Conservation (phyloP, 805 yeast genomes). For the Komagataella phaffii region DNA sequence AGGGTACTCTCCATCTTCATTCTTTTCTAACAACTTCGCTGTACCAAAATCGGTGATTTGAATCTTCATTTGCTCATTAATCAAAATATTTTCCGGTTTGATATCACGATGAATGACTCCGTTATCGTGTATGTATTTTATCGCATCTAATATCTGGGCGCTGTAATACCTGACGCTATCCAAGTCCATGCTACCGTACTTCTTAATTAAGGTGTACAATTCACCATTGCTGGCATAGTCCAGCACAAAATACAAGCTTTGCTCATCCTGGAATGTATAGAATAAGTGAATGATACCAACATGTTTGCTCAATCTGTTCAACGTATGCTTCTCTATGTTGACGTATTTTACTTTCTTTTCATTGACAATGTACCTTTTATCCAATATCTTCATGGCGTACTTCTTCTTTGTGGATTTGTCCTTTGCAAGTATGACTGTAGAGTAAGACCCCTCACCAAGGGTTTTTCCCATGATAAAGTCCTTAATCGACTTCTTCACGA, state of each 20-base stretch:
- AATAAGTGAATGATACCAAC: conserved; percentile 55
- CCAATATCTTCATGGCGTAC: conserved; percentile 68
- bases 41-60: conserved; percentile 81
- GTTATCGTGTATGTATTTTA: conserved; percentile 55
- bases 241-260: conserved; percentile 57
- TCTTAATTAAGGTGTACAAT: conserved; percentile 50
- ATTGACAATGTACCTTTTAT: conserved; percentile 63
- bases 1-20: conserved; percentile 42
- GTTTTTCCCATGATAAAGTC: conserved; percentile 83
- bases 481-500: conserved; percentile 44
- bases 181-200: conserved; percentile 58
- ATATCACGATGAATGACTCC: conserved; percentile 74
- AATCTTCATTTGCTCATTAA: conserved; percentile 46
- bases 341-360: conserved; percentile 81
- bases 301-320: conserved; percentile 50
- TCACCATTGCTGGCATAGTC: conserved; percentile 79
- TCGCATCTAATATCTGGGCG: conserved; percentile 65
- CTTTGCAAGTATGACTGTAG: conserved; percentile 80
- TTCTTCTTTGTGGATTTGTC: conserved; percentile 51
- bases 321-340: conserved; percentile 69
- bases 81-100: conserved; percentile 69
- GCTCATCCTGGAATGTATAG: conserved; percentile 71
- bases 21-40: conserved; percentile 54
- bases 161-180: conserved; percentile 54
- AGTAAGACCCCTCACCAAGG: conserved; percentile 93